These are phyloP conservation scores for Sphaerobolus stellatus DNA, from an alignment of 1,284 basidiomycete species.

Conservation along the genomic window DNA sequence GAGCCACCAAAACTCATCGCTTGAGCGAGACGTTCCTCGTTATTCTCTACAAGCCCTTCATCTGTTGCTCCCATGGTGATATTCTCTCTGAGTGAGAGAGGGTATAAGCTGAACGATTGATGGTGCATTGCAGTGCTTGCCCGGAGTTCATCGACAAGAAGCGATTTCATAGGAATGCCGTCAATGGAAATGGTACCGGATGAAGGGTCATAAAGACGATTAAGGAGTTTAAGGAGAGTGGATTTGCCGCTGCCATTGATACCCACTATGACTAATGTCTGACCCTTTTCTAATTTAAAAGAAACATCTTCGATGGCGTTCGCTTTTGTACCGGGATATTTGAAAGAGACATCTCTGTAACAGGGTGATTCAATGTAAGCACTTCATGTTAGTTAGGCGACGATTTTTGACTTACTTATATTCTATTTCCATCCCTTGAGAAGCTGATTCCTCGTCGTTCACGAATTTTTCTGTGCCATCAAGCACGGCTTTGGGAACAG, in stretches of 20 bases:
- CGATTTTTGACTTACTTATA: constrained; percentile 35
- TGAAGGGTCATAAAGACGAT: constrained; percentile 39
- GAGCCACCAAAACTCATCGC: constrained; percentile 40
- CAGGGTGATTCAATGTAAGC: not conserved
- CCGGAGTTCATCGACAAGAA: constrained; percentile 36
- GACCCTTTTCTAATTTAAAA: constrained; percentile 44
- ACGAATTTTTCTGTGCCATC: too few species aligned
- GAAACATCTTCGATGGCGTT: constrained; percentile 42
- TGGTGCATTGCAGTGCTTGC: constrained; percentile 40
- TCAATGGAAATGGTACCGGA: constrained; percentile 43
- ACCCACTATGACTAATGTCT: constrained; percentile 50
- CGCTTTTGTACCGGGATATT: constrained; percentile 43
- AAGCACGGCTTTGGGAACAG: too few species aligned
- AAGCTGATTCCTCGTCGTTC: too few species aligned
- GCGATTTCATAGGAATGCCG: constrained; percentile 33
- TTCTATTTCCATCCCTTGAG: constrained; percentile 14
- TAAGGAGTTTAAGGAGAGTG: constrained; percentile 43
- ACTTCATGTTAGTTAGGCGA: not conserved
- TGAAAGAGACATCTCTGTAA: constrained; percentile 43
- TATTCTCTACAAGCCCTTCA: too few species aligned
- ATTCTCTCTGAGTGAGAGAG: constrained; percentile 45
- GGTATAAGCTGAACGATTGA: constrained; percentile 45
- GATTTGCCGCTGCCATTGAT: constrained; percentile 47
- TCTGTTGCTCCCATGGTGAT: constrained; percentile 49
- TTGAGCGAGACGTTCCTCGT: constrained; percentile 6